Evolutionary conservation across 139 green algal genomes (phyloP), one percentile per base, ranked within the genome.

Genomic region (Diplosphaera chodatii): DNA sequence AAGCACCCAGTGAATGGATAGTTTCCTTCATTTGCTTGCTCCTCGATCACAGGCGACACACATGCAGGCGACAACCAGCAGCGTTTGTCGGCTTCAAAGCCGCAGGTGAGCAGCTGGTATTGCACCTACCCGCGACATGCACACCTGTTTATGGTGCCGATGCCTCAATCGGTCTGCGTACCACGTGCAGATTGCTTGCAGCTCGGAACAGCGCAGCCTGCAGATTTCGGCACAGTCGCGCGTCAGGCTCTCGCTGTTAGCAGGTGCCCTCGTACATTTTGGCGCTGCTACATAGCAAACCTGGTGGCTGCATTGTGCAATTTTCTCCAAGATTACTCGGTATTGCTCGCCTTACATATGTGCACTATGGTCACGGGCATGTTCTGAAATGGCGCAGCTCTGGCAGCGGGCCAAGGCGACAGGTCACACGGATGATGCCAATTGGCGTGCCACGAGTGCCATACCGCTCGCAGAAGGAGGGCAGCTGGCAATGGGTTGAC

Each of bases 401-500:
- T 4, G 72, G 63, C 20, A 23, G 64, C 6, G 73, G 68, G 5
- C 66, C 81, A 4, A 37, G 72, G 31, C 66, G 81, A 31, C 78
- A 80, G 64, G 74, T 83, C 1, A 87, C 84, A 0, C 75, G 69
- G 22, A 89, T 88, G 89, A 96, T 95, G 89, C 91, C 91, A 8
- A 90, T 96, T 64, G 91, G 91, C 40, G 92, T 95, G 34, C 92
- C 92, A 4, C 77, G 81, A 3, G 91, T 97, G 32, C 92, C 92
- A 18, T 96, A 96, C 76, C 78, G 87, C 29, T 90, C 85, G 0
- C 90, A 86, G 31, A 80, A 82, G n/a, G 87, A 91, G 67, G 83
- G 80, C 20, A 64, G 34, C 28, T 96, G 87, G 90, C 89, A 94
- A 78, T 97, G 92, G 92, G 86, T 96, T 2, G 92, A 97, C 84